phyloP scores from a whole-genome alignment of 371 early-diverging fungal species.

The Capillidium heterosporum region DNA sequence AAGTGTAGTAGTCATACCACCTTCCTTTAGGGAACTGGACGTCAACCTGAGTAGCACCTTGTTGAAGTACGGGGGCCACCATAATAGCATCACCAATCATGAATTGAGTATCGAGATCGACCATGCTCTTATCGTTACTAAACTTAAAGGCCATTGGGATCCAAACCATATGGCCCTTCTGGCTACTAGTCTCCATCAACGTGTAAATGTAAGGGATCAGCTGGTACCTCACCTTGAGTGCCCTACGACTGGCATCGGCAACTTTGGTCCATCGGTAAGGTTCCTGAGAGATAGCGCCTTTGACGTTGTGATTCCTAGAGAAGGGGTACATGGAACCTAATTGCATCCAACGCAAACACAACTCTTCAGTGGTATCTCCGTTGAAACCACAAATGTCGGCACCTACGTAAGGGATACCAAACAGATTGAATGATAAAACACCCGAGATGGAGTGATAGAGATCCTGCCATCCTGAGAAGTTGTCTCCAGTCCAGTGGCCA shows the following conservation, averaged over 20 bases:
- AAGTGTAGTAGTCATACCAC: too few relatives aligned
- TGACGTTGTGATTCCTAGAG: slow-evolving; percentile 36
- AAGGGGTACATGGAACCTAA: slow-evolving; percentile 66
- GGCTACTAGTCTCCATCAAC: slow-evolving; percentile 22
- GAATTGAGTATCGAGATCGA: slow-evolving; percentile 60
- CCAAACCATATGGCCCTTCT: slow-evolving; percentile 33
- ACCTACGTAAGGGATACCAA: slow-evolving; percentile 44
- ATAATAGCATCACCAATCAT: slow-evolving; percentile 61
- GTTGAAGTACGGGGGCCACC: slow-evolving; percentile 47
- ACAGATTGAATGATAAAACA: slow-evolving; percentile 35
- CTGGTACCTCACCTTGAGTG: slow-evolving; percentile 32
- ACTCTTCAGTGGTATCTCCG: slow-evolving; percentile 27
- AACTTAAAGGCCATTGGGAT: slow-evolving; percentile 57
- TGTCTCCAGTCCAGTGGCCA: slow-evolving; percentile 54
- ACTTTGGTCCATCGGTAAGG: slow-evolving; percentile 30
- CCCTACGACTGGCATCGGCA: slow-evolving; percentile 20
- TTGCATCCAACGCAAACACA: slow-evolving; percentile 47
- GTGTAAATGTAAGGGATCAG: slow-evolving; percentile 43
- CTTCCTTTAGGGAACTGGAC: slow-evolving; percentile 48
- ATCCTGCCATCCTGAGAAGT: slow-evolving; percentile 30
- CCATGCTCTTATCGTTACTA: slow-evolving; percentile 49
- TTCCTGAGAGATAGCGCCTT: slow-evolving; percentile 37
- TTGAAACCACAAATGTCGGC: slow-evolving; percentile 50
- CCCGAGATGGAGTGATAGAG: slow-evolving; percentile 29
- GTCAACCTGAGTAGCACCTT: slow-evolving; percentile 27